Base-by-base conservation (phyloP, 495 filamentous ascomycete species). In the Elasticomyces elasticus region DNA sequence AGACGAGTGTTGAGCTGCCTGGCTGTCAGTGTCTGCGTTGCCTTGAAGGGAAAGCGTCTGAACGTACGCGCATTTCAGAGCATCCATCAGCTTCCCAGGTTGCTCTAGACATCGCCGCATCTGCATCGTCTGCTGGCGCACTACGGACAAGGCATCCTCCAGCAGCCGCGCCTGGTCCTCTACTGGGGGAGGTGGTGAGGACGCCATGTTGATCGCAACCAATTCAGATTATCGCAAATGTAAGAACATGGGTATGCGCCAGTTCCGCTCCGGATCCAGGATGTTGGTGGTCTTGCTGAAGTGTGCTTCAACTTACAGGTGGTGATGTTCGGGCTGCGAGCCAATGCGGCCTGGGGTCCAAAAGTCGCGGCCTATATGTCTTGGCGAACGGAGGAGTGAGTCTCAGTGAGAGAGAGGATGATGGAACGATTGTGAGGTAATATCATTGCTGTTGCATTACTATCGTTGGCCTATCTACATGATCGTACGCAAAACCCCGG, bases 31-130 rank as follows among this genome's bases (percentile, higher is more conserved):
- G 54, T 67, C 20, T 40, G 27, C n/a, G 7, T 19, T 22, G n/a
- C 44, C 15, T 7, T 15, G 28, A n/a, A 15, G 23, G 27, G 27
- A 20, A 31, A 19, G 23, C 20, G 47, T 15, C 15, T 41, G 37
- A 30, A 70, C 81, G 19, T 71, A 97, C 92, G 91, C 92, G 88
- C 92, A 97, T 71, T 98, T 98, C 61, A 98, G 80, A 64, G 92
- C 92, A 77, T 98, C 92, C 92, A 98, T 98, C 56, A 98, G 82
- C 80, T 98, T 98, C 43, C 92, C 92, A 4, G 94, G 92, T 9
- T 89, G 92, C 67, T 98, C 94, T 46, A 98, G 78, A 66, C 88
- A 95, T 75, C 91, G 92, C 73, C 90, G 89, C 92, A 98, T 98
- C 68, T 95, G 76, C 49, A 80, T 75, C 23, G 89, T 88, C 79